A percentile compares a stretch with the other conserved stretches of the same genome.
These are phyloP conservation scores for Ottelia alismoides DNA, from an alignment of 106 monocot species.

Conservation along the genomic window DNA sequence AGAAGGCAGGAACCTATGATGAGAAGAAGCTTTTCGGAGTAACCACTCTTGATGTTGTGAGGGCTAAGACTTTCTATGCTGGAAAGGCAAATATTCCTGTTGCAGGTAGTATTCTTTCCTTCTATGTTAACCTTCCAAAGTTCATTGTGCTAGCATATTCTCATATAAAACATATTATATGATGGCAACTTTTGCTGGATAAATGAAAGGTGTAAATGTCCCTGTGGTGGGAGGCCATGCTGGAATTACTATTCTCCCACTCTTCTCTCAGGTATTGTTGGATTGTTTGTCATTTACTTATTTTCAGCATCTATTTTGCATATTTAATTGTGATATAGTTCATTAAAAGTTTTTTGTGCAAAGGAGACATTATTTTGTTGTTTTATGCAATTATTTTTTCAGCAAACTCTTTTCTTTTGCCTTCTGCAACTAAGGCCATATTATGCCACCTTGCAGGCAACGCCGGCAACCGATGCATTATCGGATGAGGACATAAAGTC, in stretches of 20 bases:
- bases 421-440: no score
- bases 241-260: conserved; percentile 85
- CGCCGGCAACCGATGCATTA: conserved; percentile 66
- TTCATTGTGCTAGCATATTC: no score
- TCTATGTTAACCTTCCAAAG: not conserved
- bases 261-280: conserved; percentile 70
- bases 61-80: conserved; percentile 94
- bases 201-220: conserved; percentile 82
- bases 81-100: conserved; percentile 68
- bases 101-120: conserved; percentile 25
- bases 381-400: no score
- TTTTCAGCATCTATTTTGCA: no score
- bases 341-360: no score
- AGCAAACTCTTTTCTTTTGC: no score
- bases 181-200: no score
- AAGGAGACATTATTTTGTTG: no score
- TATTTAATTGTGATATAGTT: no score
- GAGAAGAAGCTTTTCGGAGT: conserved; percentile 89
- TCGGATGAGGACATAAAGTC: conserved; percentile 64
- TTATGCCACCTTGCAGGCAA: conserved; percentile 38
- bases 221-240: conserved; percentile 97
- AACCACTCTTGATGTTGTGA: conserved; percentile 82
- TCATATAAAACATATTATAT: no score
- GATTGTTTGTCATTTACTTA: no score
- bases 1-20: conserved; percentile 85